Conservation (phyloP, 2,329 filamentous ascomycete genomes). For the Fusarium papillatum region DNA sequence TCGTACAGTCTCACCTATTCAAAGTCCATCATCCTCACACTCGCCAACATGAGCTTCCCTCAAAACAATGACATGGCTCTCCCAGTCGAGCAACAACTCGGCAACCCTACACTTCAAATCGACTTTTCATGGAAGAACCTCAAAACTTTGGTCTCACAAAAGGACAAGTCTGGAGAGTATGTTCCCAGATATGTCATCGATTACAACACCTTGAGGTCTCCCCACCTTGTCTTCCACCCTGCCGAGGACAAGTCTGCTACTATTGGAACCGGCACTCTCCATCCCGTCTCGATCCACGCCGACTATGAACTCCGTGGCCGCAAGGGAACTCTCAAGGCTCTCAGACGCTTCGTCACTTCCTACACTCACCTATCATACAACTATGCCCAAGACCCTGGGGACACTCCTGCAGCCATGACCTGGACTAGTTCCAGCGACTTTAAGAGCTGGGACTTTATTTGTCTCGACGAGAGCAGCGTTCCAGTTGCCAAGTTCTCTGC, state of each 20-base stretch:
- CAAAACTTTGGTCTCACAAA: constrained; percentile 24
- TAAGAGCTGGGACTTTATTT: constrained; percentile 41
- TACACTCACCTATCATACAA: constrained; percentile 39
- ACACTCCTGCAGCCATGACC: constrained; percentile 30
- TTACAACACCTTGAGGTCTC: constrained; percentile 22
- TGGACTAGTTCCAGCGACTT: constrained; percentile 32
- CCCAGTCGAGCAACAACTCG: background rate
- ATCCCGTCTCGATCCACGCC: constrained; percentile 36
- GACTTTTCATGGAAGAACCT: constrained; percentile 37
- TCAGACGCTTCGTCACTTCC: constrained; percentile 32
- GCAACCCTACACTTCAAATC: constrained; percentile 15
- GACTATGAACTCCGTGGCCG: constrained; percentile 36
- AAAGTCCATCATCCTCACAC: too few species aligned
- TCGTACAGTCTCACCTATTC: too few species aligned
- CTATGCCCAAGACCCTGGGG: constrained; percentile 21
- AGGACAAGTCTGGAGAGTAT: background rate
- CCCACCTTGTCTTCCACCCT: constrained; percentile 28
- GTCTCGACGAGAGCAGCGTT: constrained; percentile 31
- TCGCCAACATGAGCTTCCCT: background rate
- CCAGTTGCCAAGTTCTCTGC: constrained; percentile 39
- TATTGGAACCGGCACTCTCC: constrained; percentile 32
- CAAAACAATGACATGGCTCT: background rate
- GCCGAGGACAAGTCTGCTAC: background rate
- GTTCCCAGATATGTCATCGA: constrained; percentile 30
- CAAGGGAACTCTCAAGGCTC: constrained; percentile 38